Percentiles rank a stretch among this genome's conserved stretches.
Evolutionary conservation across 2,329 filamentous ascomycete genomes (phyloP).

Genomic region (Coleophoma crateriformis): DNA sequence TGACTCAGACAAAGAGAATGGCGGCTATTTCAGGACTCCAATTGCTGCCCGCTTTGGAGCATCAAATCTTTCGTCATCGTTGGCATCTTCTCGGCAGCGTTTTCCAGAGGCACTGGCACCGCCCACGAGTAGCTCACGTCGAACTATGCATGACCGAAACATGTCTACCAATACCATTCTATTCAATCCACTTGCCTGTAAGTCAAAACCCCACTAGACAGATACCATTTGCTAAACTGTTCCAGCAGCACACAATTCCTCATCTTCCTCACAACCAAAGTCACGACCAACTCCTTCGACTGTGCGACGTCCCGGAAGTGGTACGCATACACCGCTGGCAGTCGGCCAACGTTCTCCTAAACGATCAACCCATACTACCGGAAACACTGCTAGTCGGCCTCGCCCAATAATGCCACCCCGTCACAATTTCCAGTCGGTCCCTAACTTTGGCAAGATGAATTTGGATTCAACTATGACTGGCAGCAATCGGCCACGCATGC

Average conservation of each 20-base stretch:
- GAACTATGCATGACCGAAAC: conserved; percentile 58
- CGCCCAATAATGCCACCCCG: conserved; percentile 50
- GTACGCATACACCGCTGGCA: conserved; percentile 15
- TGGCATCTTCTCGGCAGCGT: conserved; percentile 3
- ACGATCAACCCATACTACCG: conserved; percentile 28
- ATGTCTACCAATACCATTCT: conserved; percentile 79
- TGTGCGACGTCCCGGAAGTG: conserved; percentile 20
- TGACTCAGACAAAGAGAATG: conserved; percentile 24
- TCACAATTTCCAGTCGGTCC: conserved; percentile 48
- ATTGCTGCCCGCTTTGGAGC: conserved; percentile 33
- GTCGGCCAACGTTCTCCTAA: conserved; percentile 16
- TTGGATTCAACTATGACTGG: not conserved
- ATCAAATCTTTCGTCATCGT: conserved; percentile 6
- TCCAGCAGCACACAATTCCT: conserved; percentile 28
- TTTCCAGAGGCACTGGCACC: not conserved
- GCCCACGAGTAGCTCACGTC: conserved; percentile 12
- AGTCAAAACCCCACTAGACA: not conserved
- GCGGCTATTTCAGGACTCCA: conserved; percentile 51
- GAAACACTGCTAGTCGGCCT: conserved; percentile 36
- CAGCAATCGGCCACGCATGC: conserved; percentile 28
- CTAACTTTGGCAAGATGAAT: conserved; percentile 35
- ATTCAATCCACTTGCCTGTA: conserved; percentile 60
- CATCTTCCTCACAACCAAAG: conserved; percentile 32
- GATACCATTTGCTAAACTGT: too few relatives aligned
- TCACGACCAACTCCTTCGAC: conserved; percentile 28